Evolutionary conservation across 2,329 filamentous ascomycete species (phyloP).

Genomic region (Ophiostoma ulmi): DNA sequence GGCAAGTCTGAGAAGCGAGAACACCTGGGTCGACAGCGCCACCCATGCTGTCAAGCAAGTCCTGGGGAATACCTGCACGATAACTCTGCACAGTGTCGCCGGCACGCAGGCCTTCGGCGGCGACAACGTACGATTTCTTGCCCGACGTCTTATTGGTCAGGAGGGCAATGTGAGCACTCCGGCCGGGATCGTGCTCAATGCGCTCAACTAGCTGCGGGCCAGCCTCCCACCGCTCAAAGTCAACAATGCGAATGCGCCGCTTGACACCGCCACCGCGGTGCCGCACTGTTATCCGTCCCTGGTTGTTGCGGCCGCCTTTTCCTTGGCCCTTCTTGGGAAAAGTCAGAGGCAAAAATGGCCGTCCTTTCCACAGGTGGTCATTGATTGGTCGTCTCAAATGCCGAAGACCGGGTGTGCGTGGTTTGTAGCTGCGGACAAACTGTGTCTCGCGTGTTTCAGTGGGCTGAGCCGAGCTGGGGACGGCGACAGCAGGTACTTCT

Average conservation of each 20-base stretch:
- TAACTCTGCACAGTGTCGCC: constrained; percentile 93
- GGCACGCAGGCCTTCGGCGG: constrained; percentile 87
- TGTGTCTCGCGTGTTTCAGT: constrained; percentile 36
- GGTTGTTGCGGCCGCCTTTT: constrained; percentile 88
- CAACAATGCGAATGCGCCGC: constrained; percentile 83
- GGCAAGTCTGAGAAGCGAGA: constrained; percentile 86
- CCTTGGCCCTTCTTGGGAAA: constrained; percentile 87
- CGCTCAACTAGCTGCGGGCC: constrained; percentile 86
- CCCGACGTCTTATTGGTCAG: constrained; percentile 69
- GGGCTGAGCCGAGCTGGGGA: neutral
- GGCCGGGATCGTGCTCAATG: constrained; percentile 92
- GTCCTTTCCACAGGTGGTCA: constrained; percentile 93
- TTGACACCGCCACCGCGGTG: constrained; percentile 91
- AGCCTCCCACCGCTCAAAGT: constrained; percentile 73
- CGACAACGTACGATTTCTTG: constrained; percentile 83
- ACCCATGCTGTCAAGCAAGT: constrained; percentile 86
- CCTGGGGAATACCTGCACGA: constrained; percentile 78
- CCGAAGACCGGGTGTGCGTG: constrained; percentile 83
- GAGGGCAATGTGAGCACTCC: constrained; percentile 88
- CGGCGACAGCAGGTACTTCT: constrained; percentile 1
- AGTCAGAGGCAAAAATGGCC: constrained; percentile 76
- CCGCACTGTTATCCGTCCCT: constrained; percentile 77
- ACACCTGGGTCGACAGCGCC: constrained; percentile 92
- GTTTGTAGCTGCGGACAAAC: constrained; percentile 79
- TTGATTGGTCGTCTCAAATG: constrained; percentile 91